Conservation (phyloP, 2,329 filamentous ascomycete species). For the Acrocalymma vagum region DNA sequence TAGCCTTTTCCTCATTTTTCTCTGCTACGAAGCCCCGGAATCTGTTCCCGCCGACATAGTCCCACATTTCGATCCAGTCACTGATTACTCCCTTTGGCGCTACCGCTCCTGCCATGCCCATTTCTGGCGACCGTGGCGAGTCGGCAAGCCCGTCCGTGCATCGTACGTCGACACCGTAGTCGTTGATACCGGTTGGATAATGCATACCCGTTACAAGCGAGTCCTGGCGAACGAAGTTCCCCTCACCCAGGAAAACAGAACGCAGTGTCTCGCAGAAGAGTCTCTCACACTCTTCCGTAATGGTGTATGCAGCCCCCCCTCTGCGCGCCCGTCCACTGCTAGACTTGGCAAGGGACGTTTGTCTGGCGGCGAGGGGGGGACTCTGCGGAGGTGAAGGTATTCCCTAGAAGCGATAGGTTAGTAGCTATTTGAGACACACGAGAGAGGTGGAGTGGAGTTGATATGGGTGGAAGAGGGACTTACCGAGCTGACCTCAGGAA, state of each 20-base stretch:
- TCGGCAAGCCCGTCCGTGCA: slow-evolving; percentile 32
- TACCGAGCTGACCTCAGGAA: slow-evolving; percentile 56
- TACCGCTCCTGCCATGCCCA: slow-evolving; percentile 30
- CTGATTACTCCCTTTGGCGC: slow-evolving; percentile 51
- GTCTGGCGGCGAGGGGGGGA: slow-evolving; percentile 84
- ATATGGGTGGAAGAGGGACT: slow-evolving; percentile 18
- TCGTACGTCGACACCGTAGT: slow-evolving; percentile 37
- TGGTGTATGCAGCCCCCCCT: slow-evolving; percentile 95
- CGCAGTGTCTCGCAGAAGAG: slow-evolving; percentile 98
- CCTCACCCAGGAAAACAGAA: slow-evolving; percentile 95
- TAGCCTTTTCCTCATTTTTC: slow-evolving; percentile 72
- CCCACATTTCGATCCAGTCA: slow-evolving; percentile 81
- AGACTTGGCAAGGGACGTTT: slow-evolving; percentile 68
- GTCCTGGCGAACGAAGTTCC: slow-evolving; percentile 77
- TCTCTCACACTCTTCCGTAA: slow-evolving; percentile 99
- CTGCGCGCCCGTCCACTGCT: slow-evolving; percentile 53
- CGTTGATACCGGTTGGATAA: slow-evolving; percentile 36
- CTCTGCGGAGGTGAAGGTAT: slow-evolving; percentile 85
- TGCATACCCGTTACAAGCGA: slow-evolving; percentile 86
- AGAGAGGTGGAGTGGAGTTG: neutral
- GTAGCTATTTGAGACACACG: too few relatives aligned
- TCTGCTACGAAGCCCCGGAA: slow-evolving; percentile 87
- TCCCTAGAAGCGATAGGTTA: slow-evolving; percentile 65
- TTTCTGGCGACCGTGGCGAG: slow-evolving; percentile 43
- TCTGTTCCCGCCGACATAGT: slow-evolving; percentile 83